These are phyloP conservation scores for Begonia masoniana DNA, from an alignment of 306 rosid genomes.

Conservation along the genomic window DNA sequence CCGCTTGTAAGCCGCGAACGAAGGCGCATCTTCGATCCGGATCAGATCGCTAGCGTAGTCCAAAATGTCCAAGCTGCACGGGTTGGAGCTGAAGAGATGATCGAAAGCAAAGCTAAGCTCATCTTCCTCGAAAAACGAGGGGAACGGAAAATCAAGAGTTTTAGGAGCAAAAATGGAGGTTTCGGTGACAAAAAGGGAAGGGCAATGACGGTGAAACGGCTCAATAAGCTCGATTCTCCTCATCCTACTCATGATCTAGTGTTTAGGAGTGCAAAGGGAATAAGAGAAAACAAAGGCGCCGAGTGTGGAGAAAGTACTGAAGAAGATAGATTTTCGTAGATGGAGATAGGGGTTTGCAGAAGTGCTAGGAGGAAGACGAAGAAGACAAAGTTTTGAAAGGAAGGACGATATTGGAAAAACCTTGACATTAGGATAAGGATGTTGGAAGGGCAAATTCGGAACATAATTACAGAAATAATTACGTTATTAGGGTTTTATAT, in stretches of 20 bases:
- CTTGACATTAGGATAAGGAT: background rate
- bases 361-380: background rate
- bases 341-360: background rate
- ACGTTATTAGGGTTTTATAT: too few relatives aligned
- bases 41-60: constrained; percentile 41
- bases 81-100: constrained; percentile 2
- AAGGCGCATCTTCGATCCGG: constrained; percentile 27
- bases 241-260: constrained; percentile 40
- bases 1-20: constrained; percentile 20
- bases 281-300: too few relatives aligned
- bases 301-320: background rate
- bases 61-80: constrained; percentile 19
- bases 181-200: constrained; percentile 25
- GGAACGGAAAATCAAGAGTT: constrained; percentile 37
- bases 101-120: constrained; percentile 26
- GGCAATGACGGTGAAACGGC: constrained; percentile 11
- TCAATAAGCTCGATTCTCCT: constrained; percentile 44
- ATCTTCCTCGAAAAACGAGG: constrained; percentile 31
- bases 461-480: background rate
- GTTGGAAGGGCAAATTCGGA: background rate
- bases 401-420: background rate
- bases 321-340: too few relatives aligned
- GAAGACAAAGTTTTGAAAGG: constrained; percentile 7
- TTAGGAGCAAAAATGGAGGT: constrained; percentile 29
- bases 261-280: constrained; percentile 16